Evolutionary conservation across 176 grass and related monocot genomes (phyloP).

Genomic region (Aegilops speltoides): DNA sequence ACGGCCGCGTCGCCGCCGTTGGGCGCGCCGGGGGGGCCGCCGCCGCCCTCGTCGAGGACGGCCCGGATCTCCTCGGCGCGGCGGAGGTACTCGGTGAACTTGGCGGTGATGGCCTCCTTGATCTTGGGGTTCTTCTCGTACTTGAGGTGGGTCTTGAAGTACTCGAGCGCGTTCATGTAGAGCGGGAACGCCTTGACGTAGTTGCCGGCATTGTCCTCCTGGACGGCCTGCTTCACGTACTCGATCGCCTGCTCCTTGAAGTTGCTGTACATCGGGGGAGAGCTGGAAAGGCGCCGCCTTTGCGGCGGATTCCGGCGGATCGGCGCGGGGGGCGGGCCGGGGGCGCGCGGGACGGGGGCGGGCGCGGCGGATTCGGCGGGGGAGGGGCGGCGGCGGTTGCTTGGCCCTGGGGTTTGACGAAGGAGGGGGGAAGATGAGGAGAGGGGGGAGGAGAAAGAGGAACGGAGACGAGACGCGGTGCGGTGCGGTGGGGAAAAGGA

Average conservation of each 20-base stretch:
- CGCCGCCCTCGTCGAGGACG: slow-evolving; percentile 86
- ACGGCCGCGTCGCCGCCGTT: slow-evolving; percentile 80
- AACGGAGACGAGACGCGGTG: slow-evolving; percentile 39
- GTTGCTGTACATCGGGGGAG: slow-evolving; percentile 86
- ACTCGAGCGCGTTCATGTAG: slow-evolving; percentile 99
- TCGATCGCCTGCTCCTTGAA: slow-evolving; percentile 99
- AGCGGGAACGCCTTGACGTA: slow-evolving; percentile 96
- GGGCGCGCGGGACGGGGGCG: no score
- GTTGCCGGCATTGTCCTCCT: slow-evolving; percentile 98
- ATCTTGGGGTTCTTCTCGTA: slow-evolving; percentile 99
- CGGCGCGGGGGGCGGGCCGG: neutral
- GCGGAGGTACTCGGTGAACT: slow-evolving; percentile 98
- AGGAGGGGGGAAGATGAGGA: slow-evolving; percentile 28
- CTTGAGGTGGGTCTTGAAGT: slow-evolving; percentile 99
- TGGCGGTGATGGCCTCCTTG: slow-evolving; percentile 93
- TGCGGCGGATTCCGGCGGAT: slow-evolving; percentile 41
- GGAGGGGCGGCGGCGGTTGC: slow-evolving; percentile 28
- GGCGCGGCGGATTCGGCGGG: slow-evolving; percentile 3
- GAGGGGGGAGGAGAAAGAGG: slow-evolving; percentile 31
- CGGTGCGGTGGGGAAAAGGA: neutral
- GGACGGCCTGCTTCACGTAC: slow-evolving; percentile 94
- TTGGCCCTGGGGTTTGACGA: slow-evolving; percentile 63
- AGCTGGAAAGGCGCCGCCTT: slow-evolving; percentile 24
- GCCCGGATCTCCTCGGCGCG: slow-evolving; percentile 98
- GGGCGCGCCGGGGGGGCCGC: slow-evolving; percentile 23